Percentiles rank a stretch among this genome's conserved stretches.
phyloP scores from a whole-genome alignment of 1,284 basidiomycete species.

The Papiliotrema fonsecae region DNA sequence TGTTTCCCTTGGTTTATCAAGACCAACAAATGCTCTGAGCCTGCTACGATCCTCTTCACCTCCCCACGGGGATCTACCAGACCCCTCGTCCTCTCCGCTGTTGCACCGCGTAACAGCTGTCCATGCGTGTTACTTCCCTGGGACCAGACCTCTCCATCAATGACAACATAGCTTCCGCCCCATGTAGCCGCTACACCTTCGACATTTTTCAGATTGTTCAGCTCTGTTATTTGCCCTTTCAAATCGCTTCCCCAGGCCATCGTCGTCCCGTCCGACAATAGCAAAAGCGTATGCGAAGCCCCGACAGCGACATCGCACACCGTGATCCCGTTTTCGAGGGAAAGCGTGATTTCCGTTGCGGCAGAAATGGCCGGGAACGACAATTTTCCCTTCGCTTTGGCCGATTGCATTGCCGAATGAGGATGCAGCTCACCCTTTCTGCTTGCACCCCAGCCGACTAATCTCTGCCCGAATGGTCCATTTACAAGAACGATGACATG shows the following conservation, averaged over 20 bases:
- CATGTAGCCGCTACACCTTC: constrained; percentile 63
- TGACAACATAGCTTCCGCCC: constrained; percentile 68
- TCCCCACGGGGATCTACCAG: not conserved
- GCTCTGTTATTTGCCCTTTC: constrained; percentile 60
- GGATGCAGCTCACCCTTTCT: constrained; percentile 61
- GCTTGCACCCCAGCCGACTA: constrained; percentile 75
- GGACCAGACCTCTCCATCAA: constrained; percentile 47
- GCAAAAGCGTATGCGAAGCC: constrained; percentile 63
- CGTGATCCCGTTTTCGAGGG: constrained; percentile 5
- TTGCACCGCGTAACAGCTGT: constrained; percentile 54
- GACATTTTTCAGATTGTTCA: constrained; percentile 39
- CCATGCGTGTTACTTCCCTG: constrained; percentile 65
- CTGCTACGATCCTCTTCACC: constrained; percentile 55
- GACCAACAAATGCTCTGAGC: constrained; percentile 74
- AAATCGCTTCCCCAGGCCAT: constrained; percentile 61
- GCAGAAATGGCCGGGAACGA: constrained; percentile 13
- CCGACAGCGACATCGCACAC: constrained; percentile 55
- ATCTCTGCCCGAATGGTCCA: constrained; percentile 20
- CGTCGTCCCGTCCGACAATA: constrained; percentile 54
- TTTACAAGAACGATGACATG: constrained; percentile 58
- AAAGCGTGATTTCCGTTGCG: constrained; percentile 19
- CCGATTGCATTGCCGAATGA: not conserved
- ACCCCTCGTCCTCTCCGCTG: not conserved
- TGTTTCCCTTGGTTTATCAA: constrained; percentile 1
- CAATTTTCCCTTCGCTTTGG: constrained; percentile 20